A percentile compares a stretch with the other conserved stretches of the same genome.
Conservation (phyloP, 768 basidiomycete genomes). For the Obba rivulosa region DNA sequence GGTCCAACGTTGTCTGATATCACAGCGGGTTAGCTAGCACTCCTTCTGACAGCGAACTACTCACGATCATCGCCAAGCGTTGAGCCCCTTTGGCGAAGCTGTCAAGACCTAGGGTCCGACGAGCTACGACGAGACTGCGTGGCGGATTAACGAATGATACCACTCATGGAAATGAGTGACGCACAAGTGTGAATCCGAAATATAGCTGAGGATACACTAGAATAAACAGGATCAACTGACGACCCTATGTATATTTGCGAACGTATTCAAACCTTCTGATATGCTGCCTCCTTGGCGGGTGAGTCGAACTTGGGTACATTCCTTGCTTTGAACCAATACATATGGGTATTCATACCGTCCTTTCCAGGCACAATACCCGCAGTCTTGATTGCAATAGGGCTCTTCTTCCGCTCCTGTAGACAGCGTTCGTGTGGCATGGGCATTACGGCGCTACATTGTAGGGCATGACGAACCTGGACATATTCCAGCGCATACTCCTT, state of each 20-base stretch:
- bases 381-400: constrained; percentile 63
- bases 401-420: constrained; percentile 55
- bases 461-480: constrained; percentile 19
- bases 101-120: constrained; percentile 47
- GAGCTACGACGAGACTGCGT: constrained; percentile 50
- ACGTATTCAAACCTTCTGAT: constrained; percentile 57
- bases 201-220: constrained; percentile 74
- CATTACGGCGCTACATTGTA: neutral
- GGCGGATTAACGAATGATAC: constrained; percentile 8
- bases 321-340: constrained; percentile 81
- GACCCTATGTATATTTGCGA: no score
- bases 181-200: constrained; percentile 77
- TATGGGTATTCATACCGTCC: constrained; percentile 46
- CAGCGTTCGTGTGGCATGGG: neutral
- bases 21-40: neutral
- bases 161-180: constrained; percentile 19
- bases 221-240: neutral
- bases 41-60: constrained; percentile 17
- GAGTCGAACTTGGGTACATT: constrained; percentile 50
- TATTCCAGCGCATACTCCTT: constrained; percentile 22
- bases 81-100: constrained; percentile 38
- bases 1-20: constrained; percentile 65
- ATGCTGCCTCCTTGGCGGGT: constrained; percentile 40
- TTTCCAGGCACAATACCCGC: constrained; percentile 39
- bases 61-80: constrained; percentile 55